Conservation (phyloP, 306 rosid genomes). For the Pachyrhizus erosus region DNA sequence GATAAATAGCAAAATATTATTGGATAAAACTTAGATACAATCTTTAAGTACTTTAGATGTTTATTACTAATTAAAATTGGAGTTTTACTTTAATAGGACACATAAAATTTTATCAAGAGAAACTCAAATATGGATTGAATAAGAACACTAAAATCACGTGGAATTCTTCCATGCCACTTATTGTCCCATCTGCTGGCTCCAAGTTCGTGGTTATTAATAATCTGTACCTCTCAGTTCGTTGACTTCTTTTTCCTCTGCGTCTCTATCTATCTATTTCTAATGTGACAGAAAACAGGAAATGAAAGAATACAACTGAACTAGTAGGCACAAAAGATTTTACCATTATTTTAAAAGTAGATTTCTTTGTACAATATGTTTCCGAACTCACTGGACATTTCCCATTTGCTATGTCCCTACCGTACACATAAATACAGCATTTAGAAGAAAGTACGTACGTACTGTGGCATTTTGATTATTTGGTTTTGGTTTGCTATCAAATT, state of each 20-base stretch:
- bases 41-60: too few species aligned
- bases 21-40: neutral
- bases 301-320: slow-evolving; percentile 1
- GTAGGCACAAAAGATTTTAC: slow-evolving; percentile 25
- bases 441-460: slow-evolving; percentile 28
- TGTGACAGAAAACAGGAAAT: slow-evolving; percentile 18
- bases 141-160: neutral
- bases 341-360: slow-evolving; percentile 45
- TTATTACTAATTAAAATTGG: too few species aligned
- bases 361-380: slow-evolving; percentile 47
- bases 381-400: slow-evolving; percentile 42
- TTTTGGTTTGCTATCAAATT: slow-evolving; percentile 40
- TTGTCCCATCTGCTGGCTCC: slow-evolving; percentile 3
- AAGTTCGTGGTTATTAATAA: neutral
- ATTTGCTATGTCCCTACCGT: slow-evolving; percentile 27
- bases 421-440: slow-evolving; percentile 43
- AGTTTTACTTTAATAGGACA: neutral
- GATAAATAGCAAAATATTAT: neutral
- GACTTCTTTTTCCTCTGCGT: neutral
- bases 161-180: slow-evolving; percentile 20
- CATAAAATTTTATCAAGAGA: neutral
- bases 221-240: neutral
- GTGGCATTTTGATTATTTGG: slow-evolving; percentile 34
- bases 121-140: neutral
- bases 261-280: neutral